phyloP scores from a whole-genome alignment of 371 early-diverging fungal genomes.

The Rhizopus delemar region DNA sequence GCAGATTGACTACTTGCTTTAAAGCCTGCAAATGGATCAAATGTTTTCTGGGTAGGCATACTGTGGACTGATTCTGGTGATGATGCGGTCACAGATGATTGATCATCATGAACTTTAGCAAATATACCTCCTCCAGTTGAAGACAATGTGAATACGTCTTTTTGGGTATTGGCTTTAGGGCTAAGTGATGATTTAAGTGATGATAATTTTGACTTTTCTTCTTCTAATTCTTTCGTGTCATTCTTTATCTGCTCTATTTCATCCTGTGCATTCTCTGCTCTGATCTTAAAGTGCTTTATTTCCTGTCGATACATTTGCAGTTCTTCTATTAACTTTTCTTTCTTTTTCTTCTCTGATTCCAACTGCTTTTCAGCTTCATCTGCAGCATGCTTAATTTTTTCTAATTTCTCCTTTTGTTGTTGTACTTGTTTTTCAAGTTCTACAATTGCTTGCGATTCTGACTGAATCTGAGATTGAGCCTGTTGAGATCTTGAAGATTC shows the following conservation, averaged over 20 bases:
- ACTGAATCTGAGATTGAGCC: conserved; percentile 26
- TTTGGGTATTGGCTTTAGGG: conserved; percentile 2
- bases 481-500: conserved; percentile 28
- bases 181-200: not conserved
- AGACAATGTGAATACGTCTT: conserved; percentile 31
- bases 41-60: conserved; percentile 16
- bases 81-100: conserved; percentile 9
- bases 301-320: conserved; percentile 43
- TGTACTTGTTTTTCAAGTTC: conserved; percentile 29
- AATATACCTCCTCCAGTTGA: conserved; percentile 29
- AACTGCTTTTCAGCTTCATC: conserved; percentile 41
- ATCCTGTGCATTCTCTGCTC: conserved; percentile 31
- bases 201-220: conserved; percentile 10
- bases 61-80: conserved; percentile 2
- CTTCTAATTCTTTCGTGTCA: conserved; percentile 27
- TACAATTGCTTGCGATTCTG: conserved; percentile 29
- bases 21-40: conserved; percentile 45
- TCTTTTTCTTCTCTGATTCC: conserved; percentile 30
- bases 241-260: conserved; percentile 21
- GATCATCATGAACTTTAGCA: conserved; percentile 16
- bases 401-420: conserved; percentile 33
- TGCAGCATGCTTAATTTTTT: conserved; percentile 32
- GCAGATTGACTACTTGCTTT: conserved; percentile 16
- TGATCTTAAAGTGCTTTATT: conserved; percentile 31
- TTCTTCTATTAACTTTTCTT: conserved; percentile 32